Percentiles rank a stretch among this genome's conserved stretches.
These are phyloP conservation scores for Chenopodium album DNA, from an alignment of 148 eudicot genomes.

Conservation along the genomic window DNA sequence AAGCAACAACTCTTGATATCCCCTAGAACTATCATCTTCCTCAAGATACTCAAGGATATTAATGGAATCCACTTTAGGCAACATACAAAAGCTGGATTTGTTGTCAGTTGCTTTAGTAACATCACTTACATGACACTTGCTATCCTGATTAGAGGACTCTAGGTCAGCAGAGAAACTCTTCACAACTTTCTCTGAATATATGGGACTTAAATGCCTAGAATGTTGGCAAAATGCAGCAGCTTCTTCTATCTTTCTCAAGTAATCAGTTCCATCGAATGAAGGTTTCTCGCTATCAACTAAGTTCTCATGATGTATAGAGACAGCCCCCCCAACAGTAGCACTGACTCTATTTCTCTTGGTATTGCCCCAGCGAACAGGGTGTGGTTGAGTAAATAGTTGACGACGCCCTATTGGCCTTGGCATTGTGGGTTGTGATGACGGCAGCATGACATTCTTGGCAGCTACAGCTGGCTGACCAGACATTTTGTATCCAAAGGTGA, in stretches of 20 bases:
- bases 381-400: slow-evolving; percentile 86
- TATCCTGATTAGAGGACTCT: slow-evolving; percentile 30
- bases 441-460: slow-evolving; percentile 95
- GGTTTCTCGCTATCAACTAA: slow-evolving; percentile 24
- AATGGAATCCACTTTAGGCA: slow-evolving; percentile 39
- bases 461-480: slow-evolving; percentile 80
- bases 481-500: slow-evolving; percentile 95
- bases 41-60: slow-evolving; percentile 69
- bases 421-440: slow-evolving; percentile 56
- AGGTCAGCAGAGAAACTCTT: slow-evolving; percentile 30
- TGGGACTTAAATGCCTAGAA: slow-evolving; percentile 69
- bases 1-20: slow-evolving; percentile 77
- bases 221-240: slow-evolving; percentile 77
- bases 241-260: slow-evolving; percentile 58
- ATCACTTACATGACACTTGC: slow-evolving; percentile 17
- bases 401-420: slow-evolving; percentile 79
- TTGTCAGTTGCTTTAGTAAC: slow-evolving; percentile 23
- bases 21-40: slow-evolving; percentile 53
- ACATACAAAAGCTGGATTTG: slow-evolving; percentile 22
- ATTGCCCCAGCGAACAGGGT: slow-evolving; percentile 61
- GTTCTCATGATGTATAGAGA: slow-evolving; percentile 4
- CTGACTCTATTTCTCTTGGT: slow-evolving; percentile 15
- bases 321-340: slow-evolving; percentile 5
- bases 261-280: slow-evolving; percentile 34
- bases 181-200: slow-evolving; percentile 37